A percentile compares a stretch with the other conserved stretches of the same genome.
phyloP scores from a whole-genome alignment of 768 basidiomycete species.

The Sporobolomyces pararoseus region DNA sequence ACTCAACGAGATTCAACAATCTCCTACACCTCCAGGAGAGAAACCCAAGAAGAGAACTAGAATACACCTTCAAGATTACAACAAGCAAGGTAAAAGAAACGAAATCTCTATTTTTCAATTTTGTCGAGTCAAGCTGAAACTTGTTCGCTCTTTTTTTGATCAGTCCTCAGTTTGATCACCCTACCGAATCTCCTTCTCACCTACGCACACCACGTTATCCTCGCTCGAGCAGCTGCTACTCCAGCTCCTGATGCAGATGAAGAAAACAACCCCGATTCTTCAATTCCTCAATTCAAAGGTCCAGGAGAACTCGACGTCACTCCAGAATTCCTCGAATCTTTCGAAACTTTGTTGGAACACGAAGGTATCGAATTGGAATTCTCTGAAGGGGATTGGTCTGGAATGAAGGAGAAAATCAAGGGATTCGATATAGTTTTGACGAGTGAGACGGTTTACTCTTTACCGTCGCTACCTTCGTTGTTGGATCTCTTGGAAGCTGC shows the following conservation, averaged over 20 bases:
- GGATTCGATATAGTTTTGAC: constrained; percentile 66
- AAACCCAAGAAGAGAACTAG: constrained; percentile 51
- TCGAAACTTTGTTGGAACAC: constrained; percentile 59
- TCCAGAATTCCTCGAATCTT: constrained; percentile 61
- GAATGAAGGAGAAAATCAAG: constrained; percentile 37
- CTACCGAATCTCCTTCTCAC: constrained; percentile 50
- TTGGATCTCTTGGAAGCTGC: constrained; percentile 47
- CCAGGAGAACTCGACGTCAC: constrained; percentile 67
- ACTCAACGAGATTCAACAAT: constrained; percentile 43
- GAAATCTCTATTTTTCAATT: background rate
- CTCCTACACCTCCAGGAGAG: constrained; percentile 33
- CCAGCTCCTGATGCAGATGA: background rate
- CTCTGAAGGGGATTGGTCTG: constrained; percentile 74
- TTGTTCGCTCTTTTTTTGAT: background rate
- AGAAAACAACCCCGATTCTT: constrained; percentile 45
- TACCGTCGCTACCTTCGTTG: constrained; percentile 62
- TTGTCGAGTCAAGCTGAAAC: background rate
- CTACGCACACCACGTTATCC: constrained; percentile 29
- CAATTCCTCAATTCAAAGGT: constrained; percentile 24
- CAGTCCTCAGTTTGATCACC: constrained; percentile 45
- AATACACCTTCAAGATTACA: constrained; percentile 88
- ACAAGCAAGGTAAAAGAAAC: constrained; percentile 51
- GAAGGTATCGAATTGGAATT: constrained; percentile 65
- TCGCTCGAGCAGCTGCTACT: background rate
- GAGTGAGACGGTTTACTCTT: constrained; percentile 86